Base-by-base conservation (phyloP, 2,329 filamentous ascomycete genomes). In the Didymosphaeria variabile region DNA sequence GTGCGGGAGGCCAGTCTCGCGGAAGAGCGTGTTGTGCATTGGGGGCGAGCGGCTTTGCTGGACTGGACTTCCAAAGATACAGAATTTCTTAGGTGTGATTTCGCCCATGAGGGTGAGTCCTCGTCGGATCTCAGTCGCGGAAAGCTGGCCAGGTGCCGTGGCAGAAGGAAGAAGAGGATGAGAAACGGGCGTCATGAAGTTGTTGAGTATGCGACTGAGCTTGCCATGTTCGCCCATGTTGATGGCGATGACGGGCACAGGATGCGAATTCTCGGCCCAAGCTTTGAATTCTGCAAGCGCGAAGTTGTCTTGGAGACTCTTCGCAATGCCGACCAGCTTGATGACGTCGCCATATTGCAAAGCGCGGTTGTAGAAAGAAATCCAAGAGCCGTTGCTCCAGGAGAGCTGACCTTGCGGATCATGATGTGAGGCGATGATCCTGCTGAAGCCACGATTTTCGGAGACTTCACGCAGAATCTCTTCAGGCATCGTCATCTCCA, bases 381-480 rank as follows among this genome's bases (percentile, higher is more conserved):
- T 89, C 94, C 95, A 99, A 0, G 92, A 92, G n/a, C 92, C 93
- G 68, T 96, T 94, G 66, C 85, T 89, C 95, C 95, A 99, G 1
- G 92, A 94, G 19, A 98, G 83, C 23, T 85, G 83, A 9, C 90
- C 90, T 58, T 86, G 81, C 0, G 93, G 92, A 75, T 99, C 95
- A 76, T 99, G 95, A 76, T 99, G 94, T 0, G 95, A 99, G 9
- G 94, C 93, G 70, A 99, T 97, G 73, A 99, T 91, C 63, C 89
- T 90, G 1, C 92, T 93, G 66, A 86, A 85, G 2, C 90, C 89
- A 76, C 92, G 91, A 65, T 84, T 87, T 57, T 90, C 87, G 0
- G 87, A 84, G 4, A 97, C 84, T 15, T 86, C 82, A 49, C 90
- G 86, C 32, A 97, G 84, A 36, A 96, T 83, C n/a, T 88, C 82